Evolutionary conservation across 352 stramenopile genomes (phyloP).

Genomic region (Globisporangium yorkense): DNA sequence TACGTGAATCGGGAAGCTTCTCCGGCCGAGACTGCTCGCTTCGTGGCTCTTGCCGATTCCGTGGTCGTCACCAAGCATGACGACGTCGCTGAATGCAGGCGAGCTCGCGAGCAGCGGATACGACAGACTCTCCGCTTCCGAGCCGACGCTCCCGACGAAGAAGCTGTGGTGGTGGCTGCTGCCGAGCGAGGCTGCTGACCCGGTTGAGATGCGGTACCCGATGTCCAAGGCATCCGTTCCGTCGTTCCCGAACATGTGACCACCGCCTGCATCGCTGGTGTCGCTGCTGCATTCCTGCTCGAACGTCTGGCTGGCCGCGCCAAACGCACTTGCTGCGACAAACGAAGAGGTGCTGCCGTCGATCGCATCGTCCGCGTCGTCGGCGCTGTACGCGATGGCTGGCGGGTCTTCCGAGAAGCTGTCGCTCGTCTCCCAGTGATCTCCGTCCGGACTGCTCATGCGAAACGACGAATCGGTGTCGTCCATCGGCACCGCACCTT

Average conservation of each 20-base stretch:
- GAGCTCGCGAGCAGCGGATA: constrained; percentile 7
- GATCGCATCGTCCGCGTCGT: neutral
- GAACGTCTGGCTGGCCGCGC: neutral
- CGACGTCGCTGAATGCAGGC: constrained; percentile 4
- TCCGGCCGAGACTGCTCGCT: constrained; percentile 3
- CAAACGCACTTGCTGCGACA: neutral
- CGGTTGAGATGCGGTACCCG: neutral
- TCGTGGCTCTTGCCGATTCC: constrained; percentile 2
- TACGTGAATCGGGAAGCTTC: neutral
- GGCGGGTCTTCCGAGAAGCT: constrained; percentile 5
- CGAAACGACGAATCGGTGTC: constrained; percentile 3
- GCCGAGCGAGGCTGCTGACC: neutral
- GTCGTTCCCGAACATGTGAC: neutral
- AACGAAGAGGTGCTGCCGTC: neutral
- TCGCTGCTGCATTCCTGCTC: neutral
- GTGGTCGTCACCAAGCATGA: constrained; percentile 8
- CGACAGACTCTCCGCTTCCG: constrained; percentile 16
- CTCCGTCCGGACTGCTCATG: neutral
- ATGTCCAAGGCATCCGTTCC: neutral
- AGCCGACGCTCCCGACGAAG: constrained; percentile 22
- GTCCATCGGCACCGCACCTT: neutral
- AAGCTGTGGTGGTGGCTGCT: constrained; percentile 19
- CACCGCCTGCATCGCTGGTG: neutral
- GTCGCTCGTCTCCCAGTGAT: constrained; percentile 8
- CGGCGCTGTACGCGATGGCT: neutral